phyloP scores from a whole-genome alignment of 1,284 basidiomycete species.

The Golubevia sp. region DNA sequence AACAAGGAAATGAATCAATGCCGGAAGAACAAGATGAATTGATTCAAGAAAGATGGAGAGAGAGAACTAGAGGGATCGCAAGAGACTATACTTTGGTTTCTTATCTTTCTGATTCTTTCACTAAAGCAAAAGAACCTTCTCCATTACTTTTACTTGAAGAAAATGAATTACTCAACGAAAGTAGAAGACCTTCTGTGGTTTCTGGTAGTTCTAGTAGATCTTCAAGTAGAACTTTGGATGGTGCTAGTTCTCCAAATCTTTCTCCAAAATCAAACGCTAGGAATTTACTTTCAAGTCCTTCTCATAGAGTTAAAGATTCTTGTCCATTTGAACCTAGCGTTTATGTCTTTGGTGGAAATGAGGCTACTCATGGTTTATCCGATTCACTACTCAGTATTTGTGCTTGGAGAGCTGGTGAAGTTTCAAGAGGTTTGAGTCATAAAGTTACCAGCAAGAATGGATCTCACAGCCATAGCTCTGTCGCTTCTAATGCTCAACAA shows the following conservation, averaged over 20 bases:
- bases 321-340: constrained; percentile 16
- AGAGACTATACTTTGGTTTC: constrained; percentile 54
- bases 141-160: no score
- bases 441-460: background rate
- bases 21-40: background rate
- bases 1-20: constrained; percentile 10
- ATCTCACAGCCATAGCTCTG: no score
- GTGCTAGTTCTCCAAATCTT: no score
- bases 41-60: background rate
- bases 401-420: constrained; percentile 48
- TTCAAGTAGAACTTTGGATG: no score
- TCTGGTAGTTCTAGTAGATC: no score
- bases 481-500: no score
- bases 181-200: no score
- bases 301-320: no score
- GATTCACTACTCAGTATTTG: constrained; percentile 52
- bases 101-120: constrained; percentile 2
- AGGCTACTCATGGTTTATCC: constrained; percentile 49
- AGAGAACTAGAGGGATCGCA: constrained; percentile 45
- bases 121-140: no score
- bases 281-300: no score
- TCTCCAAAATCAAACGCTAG: no score
- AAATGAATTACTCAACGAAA: no score
- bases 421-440: constrained; percentile 12
- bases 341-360: constrained; percentile 56